Conservation (phyloP, 169 alveolate species). For the Plasmodium ovale region DNA sequence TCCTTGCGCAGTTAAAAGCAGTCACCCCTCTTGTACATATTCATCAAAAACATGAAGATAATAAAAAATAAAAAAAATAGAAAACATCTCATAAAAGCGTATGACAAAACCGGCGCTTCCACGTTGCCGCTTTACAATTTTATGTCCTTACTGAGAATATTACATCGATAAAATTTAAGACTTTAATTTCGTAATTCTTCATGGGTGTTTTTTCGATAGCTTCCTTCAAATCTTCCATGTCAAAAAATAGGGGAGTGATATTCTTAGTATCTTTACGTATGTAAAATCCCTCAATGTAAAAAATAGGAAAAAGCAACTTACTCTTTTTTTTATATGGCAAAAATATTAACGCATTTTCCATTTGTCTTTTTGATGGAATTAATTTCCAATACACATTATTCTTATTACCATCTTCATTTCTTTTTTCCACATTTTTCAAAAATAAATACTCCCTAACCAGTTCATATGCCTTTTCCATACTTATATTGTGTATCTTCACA, state of each 20-base stretch:
- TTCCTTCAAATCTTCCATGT: constrained; percentile 52
- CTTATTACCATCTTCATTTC: constrained; percentile 21
- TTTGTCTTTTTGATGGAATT: constrained; percentile 49
- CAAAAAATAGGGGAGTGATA: constrained; percentile 59
- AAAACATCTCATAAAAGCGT: not conserved
- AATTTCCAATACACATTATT: constrained; percentile 62
- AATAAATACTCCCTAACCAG: constrained; percentile 45
- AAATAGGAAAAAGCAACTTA: constrained; percentile 45
- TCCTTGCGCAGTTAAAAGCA: too few relatives aligned
- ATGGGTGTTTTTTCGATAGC: not conserved
- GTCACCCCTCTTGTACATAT: too few relatives aligned
- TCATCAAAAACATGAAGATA: too few relatives aligned
- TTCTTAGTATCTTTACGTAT: constrained; percentile 16
- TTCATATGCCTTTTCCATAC: constrained; percentile 64
- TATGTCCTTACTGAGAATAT: constrained; percentile 33
- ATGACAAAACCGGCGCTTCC: not conserved
- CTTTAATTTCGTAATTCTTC: constrained; percentile 37
- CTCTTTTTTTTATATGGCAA: constrained; percentile 62
- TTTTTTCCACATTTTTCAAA: constrained; percentile 33
- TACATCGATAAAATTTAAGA: constrained; percentile 56
- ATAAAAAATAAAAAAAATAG: too few relatives aligned
- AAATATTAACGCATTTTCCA: constrained; percentile 37
- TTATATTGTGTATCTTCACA: constrained; percentile 38
- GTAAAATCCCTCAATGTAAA: constrained; percentile 59
- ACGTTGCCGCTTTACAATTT: not conserved